Conservation (phyloP, 2,329 filamentous ascomycete species). For the Chaetomium strumarium region DNA sequence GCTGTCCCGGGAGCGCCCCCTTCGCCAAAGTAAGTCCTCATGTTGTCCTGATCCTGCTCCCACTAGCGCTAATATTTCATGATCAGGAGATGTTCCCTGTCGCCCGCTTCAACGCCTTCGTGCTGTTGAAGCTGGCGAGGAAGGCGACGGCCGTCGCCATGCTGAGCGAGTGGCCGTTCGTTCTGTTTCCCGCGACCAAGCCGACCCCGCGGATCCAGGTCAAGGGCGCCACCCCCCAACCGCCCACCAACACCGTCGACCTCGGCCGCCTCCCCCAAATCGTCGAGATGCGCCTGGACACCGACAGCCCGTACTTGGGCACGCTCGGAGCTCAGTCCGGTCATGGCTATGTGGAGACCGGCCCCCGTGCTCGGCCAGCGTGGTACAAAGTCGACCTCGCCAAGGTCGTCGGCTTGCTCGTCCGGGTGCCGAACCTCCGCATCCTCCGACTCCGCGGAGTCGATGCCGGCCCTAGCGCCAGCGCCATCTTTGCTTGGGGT, state of each 20-base stretch:
- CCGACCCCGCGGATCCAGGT: background rate
- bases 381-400: background rate
- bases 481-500: background rate
- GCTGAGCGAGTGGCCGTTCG: conserved; percentile 7
- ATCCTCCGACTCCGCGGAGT: background rate
- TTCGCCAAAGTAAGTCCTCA: background rate
- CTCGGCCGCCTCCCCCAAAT: background rate
- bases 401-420: background rate
- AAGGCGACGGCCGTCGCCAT: background rate
- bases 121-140: conserved; percentile 3
- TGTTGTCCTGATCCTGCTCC: too few relatives aligned
- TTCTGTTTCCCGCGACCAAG: background rate
- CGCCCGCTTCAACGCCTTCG: conserved; percentile 1
- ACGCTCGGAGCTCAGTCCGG: too few relatives aligned
- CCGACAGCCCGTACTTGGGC: too few relatives aligned
- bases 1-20: too few relatives aligned
- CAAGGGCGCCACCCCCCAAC: background rate
- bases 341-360: too few relatives aligned
- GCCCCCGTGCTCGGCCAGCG: background rate
- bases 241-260: background rate
- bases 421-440: background rate
- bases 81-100: background rate
- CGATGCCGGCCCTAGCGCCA: too few relatives aligned
- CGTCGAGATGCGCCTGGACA: background rate
- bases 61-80: background rate